A percentile compares a stretch with the other conserved stretches of the same genome.
phyloP scores from a whole-genome alignment of 139 green algal genomes.

The Chlamydomonas eustigma region DNA sequence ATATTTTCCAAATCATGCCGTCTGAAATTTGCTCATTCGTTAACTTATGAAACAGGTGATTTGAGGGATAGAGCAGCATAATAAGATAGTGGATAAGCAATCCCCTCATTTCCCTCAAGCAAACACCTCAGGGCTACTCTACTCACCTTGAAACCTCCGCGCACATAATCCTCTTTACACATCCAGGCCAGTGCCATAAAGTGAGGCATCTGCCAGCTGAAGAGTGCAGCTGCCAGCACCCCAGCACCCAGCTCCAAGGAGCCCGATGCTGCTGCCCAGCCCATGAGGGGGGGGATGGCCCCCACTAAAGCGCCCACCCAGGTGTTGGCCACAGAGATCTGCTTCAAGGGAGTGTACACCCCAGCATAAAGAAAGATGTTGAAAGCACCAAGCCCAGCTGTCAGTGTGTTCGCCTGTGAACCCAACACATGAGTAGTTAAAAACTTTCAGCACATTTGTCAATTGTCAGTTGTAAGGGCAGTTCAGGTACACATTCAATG shows the following conservation, averaged over 20 bases:
- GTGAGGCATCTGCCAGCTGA: conserved; percentile 94
- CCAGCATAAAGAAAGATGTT: conserved; percentile 95
- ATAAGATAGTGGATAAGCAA: too few relatives aligned
- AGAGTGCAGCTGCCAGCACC: conserved; percentile 83
- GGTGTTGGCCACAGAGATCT: conserved; percentile 70
- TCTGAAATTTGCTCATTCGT: too few relatives aligned
- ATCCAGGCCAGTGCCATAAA: conserved; percentile 97
- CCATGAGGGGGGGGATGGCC: conserved; percentile 96
- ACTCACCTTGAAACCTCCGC: conserved; percentile 52
- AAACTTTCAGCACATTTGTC: too few relatives aligned
- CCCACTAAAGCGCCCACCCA: conserved; percentile 97
- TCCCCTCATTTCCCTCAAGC: too few relatives aligned
- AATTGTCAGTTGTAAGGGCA: too few relatives aligned
- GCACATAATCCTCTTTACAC: conserved; percentile 84
- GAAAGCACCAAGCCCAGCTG: conserved; percentile 76
- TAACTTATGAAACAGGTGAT: too few relatives aligned
- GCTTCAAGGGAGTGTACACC: conserved; percentile 97
- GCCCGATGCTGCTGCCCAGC: conserved; percentile 79
- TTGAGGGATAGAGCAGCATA: too few relatives aligned
- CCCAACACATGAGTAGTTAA: too few relatives aligned
- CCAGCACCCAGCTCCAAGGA: conserved; percentile 47
- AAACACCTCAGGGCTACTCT: too few relatives aligned
- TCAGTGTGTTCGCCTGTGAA: conserved; percentile 77
- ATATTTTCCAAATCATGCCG: too few relatives aligned
- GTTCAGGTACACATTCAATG: too few relatives aligned